Evolutionary conservation across 495 filamentous ascomycete species (phyloP).

Genomic region (Xylaria castorea): DNA sequence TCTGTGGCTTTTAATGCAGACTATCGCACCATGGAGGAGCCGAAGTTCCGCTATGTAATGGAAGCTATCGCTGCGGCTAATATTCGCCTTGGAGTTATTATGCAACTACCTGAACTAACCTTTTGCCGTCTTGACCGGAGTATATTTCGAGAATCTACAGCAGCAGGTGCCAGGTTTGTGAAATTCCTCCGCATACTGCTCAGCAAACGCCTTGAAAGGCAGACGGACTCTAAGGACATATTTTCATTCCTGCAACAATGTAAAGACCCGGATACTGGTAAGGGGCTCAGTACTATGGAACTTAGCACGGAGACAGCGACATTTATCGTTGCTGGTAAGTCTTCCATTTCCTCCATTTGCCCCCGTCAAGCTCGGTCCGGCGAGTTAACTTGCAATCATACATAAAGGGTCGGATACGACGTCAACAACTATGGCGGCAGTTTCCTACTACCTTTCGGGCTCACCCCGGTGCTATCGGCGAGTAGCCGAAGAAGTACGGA

Average conservation of each 20-base stretch:
- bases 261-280: constrained; percentile 6
- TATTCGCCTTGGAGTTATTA: background rate
- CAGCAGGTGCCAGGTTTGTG: background rate
- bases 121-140: background rate
- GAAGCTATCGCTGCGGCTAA: background rate
- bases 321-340: constrained; percentile 1
- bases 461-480: background rate
- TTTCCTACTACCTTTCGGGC: background rate
- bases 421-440: background rate
- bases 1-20: background rate
- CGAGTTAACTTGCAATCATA: background rate
- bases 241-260: constrained; percentile 14
- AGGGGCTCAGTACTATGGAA: background rate
- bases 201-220: background rate
- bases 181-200: constrained; percentile 5
- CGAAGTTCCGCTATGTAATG: background rate
- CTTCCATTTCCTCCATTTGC: background rate
- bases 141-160: background rate
- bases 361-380: background rate
- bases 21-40: background rate
- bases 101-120: background rate
- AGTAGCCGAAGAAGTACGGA: background rate
- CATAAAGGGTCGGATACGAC: background rate
- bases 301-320: constrained; percentile 10
- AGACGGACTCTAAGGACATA: background rate